Percentiles rank a stretch among this genome's conserved stretches.
Evolutionary conservation across 1,139 yeast species (phyloP).

Genomic region (Yamadazyma songkhlaensis): DNA sequence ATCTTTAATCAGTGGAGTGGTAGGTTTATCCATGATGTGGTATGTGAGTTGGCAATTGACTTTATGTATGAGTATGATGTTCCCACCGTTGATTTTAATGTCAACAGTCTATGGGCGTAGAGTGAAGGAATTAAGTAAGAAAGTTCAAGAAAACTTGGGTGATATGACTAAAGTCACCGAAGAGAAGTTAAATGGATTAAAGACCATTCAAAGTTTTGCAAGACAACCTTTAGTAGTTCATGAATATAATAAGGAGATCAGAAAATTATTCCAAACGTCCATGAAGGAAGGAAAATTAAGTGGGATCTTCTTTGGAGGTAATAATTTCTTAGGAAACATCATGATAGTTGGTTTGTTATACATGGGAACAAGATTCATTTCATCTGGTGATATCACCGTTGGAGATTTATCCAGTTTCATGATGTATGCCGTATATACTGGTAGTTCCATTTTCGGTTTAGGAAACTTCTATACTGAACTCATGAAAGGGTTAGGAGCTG

Average conservation of each 20-base stretch:
- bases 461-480: slow-evolving; percentile 89
- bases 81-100: slow-evolving; percentile 80
- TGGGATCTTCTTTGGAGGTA: slow-evolving; percentile 73
- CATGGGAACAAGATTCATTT: slow-evolving; percentile 78
- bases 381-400: slow-evolving; percentile 66
- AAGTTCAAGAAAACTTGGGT: slow-evolving; percentile 84
- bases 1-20: slow-evolving; percentile 72
- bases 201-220: slow-evolving; percentile 85
- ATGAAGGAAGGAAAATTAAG: slow-evolving; percentile 76
- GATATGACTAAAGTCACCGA: slow-evolving; percentile 85
- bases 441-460: slow-evolving; percentile 83
- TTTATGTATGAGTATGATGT: slow-evolving; percentile 66
- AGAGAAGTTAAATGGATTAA: slow-evolving; percentile 82
- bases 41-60: slow-evolving; percentile 80
- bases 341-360: slow-evolving; percentile 74
- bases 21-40: slow-evolving; percentile 86
- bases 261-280: slow-evolving; percentile 71
- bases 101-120: slow-evolving; percentile 77
- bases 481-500: slow-evolving; percentile 97
- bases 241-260: slow-evolving; percentile 60
- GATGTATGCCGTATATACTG: slow-evolving; percentile 92
- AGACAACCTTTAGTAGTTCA: slow-evolving; percentile 62
- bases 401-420: slow-evolving; percentile 92
- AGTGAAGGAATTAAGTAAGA: slow-evolving; percentile 70
- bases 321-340: slow-evolving; percentile 78